These are phyloP conservation scores for Plasmopara muralis DNA, from an alignment of 352 stramenopile genomes.

Conservation along the genomic window DNA sequence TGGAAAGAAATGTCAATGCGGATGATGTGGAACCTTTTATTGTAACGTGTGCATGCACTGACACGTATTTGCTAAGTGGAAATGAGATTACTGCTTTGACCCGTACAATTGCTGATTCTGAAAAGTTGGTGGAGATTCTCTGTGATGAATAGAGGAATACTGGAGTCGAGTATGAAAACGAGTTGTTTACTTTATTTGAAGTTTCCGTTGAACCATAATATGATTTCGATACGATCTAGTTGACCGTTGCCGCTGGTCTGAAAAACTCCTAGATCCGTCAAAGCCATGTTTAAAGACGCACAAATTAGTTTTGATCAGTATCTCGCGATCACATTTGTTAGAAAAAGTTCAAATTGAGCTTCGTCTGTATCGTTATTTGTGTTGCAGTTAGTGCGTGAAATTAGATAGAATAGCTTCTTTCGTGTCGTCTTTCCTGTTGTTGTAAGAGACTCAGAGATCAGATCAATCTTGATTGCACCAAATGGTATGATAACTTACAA, in stretches of 20 bases:
- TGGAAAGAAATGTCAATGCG: conserved; percentile 26
- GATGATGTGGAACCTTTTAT: conserved; percentile 18
- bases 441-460: too few species aligned
- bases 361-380: conserved; percentile 42
- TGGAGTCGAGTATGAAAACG: conserved; percentile 3
- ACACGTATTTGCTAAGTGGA: conserved; percentile 68
- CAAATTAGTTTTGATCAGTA: conserved; percentile 62
- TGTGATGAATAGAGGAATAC: conserved; percentile 29
- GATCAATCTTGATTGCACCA: too few species aligned
- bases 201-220: conserved; percentile 47
- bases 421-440: too few species aligned
- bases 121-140: conserved; percentile 69
- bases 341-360: conserved; percentile 60
- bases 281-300: conserved; percentile 54
- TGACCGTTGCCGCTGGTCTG: conserved; percentile 48
- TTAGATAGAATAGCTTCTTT: too few species aligned
- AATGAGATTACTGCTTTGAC: conserved; percentile 72
- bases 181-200: conserved; percentile 20
- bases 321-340: conserved; percentile 53
- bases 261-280: conserved; percentile 57
- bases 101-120: conserved; percentile 70
- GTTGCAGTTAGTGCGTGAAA: too few species aligned
- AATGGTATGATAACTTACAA: too few species aligned
- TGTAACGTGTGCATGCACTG: conserved; percentile 63
- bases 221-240: conserved; percentile 51